Conservation (phyloP, 441 rosid genomes). For the Rhodomyrtus psidioides region DNA sequence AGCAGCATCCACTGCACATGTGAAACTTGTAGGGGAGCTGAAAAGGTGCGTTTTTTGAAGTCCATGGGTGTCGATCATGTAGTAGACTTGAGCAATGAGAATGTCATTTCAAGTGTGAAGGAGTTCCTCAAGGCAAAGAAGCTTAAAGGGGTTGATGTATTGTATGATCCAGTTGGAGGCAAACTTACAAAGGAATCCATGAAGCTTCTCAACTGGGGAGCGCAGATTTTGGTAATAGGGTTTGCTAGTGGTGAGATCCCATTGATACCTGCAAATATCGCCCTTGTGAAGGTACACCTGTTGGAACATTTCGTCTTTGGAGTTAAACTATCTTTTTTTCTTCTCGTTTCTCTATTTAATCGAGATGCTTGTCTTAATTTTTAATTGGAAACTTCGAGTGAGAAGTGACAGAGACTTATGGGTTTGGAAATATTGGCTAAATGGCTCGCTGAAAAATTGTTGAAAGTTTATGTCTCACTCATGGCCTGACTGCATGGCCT, state of each 20-base stretch:
- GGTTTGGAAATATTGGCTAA: background rate
- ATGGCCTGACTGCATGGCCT: too few species aligned
- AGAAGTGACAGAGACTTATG: background rate
- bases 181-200: constrained; percentile 63
- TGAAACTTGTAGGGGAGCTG: constrained; percentile 47
- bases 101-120: constrained; percentile 58
- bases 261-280: constrained; percentile 71
- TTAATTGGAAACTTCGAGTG: background rate
- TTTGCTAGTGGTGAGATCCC: constrained; percentile 92
- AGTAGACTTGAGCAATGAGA: constrained; percentile 58
- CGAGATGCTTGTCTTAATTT: background rate
- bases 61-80: constrained; percentile 82
- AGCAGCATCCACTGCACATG: background rate
- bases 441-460: background rate
- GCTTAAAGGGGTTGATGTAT: constrained; percentile 84
- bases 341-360: background rate
- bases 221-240: constrained; percentile 82
- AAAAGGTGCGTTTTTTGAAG: constrained; percentile 64
- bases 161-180: constrained; percentile 96
- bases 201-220: constrained; percentile 94
- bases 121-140: constrained; percentile 62
- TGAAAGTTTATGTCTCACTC: background rate
- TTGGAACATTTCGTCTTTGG: background rate
- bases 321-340: background rate
- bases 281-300: constrained; percentile 73